Evolutionary conservation across 31 red algal genomes (phyloP).

Genomic region (Bonnemaisonia californica): DNA sequence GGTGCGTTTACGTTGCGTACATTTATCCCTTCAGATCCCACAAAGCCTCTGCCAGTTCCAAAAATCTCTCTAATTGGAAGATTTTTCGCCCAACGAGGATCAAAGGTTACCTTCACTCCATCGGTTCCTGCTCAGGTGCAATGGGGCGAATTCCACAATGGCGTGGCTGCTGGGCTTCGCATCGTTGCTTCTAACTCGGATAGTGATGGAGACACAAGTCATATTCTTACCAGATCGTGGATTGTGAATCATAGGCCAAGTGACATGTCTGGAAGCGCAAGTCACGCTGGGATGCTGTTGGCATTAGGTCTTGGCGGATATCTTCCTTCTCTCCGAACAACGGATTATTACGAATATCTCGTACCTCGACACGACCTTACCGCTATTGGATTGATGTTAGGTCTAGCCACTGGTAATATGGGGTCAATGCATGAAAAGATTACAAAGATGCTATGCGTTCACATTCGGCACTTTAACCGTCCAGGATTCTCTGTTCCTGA

Average conservation of each 20-base stretch:
- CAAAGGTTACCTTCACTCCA: slow-evolving; percentile 53
- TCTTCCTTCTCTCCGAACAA: slow-evolving; percentile 83
- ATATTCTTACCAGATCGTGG: slow-evolving; percentile 90
- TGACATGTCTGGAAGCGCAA: slow-evolving; percentile 48
- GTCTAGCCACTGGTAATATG: slow-evolving; percentile 77
- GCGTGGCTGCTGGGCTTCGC: slow-evolving; percentile 94
- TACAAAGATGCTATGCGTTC: slow-evolving; percentile 92
- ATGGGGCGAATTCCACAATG: slow-evolving; percentile 99
- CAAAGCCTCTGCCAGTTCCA: slow-evolving; percentile 80
- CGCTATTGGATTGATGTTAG: slow-evolving; percentile 93
- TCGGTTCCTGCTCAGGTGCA: slow-evolving; percentile 55
- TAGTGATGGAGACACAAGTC: slow-evolving; percentile 47
- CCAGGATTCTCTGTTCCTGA: slow-evolving; percentile 95
- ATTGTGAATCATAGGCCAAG: slow-evolving; percentile 85
- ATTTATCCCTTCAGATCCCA: slow-evolving; percentile 82
- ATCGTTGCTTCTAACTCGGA: slow-evolving; percentile 59
- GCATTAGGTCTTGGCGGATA: slow-evolving; percentile 94
- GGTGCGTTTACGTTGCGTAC: slow-evolving; percentile 94
- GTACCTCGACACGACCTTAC: slow-evolving; percentile 93
- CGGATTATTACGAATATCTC: slow-evolving; percentile 97
- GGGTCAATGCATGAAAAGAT: slow-evolving; percentile 81
- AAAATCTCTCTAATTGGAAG: slow-evolving; percentile 62
- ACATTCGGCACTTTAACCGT: slow-evolving; percentile 91
- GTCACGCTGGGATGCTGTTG: slow-evolving; percentile 95
- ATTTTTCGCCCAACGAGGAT: slow-evolving; percentile 44